phyloP scores from a whole-genome alignment of 169 alveolate species.

The Pseudocohnilembus persalinus region DNA sequence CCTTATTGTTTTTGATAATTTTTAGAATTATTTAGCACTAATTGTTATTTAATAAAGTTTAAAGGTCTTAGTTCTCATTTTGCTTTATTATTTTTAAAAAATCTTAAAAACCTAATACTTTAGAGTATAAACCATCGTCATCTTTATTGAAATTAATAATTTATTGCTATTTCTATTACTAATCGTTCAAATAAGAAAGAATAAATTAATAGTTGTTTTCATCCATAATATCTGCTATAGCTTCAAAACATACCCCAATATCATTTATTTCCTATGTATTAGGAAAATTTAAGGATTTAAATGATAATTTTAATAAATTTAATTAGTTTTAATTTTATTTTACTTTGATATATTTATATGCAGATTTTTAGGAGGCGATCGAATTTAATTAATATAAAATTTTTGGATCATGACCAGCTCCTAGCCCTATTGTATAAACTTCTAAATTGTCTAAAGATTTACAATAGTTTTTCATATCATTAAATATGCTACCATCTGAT shows the following conservation, averaged over 20 bases:
- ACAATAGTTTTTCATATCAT: not conserved
- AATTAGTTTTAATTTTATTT: too few relatives aligned
- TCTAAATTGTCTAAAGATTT: constrained; percentile 1
- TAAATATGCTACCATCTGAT: too few relatives aligned
- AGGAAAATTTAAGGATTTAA: too few relatives aligned
- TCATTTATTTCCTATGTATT: not conserved
- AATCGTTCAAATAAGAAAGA: not conserved
- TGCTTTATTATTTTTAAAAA: too few relatives aligned
- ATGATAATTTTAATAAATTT: too few relatives aligned
- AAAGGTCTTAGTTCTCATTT: not conserved
- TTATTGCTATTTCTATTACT: not conserved
- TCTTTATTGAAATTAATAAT: not conserved
- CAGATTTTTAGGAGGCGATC: not conserved
- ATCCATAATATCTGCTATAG: not conserved
- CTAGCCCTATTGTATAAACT: constrained; percentile 24
- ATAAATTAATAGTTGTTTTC: not conserved
- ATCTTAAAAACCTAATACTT: not conserved
- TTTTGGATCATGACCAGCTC: constrained; percentile 7
- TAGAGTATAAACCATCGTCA: not conserved
- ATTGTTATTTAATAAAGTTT: not conserved
- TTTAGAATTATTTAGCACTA: not conserved
- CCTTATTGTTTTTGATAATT: too few relatives aligned
- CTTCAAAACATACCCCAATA: not conserved
- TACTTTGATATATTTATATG: constrained; percentile 22
- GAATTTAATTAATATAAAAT: constrained; percentile 6